phyloP scores from a whole-genome alignment of 257 asterid genomes.

The Leptodermis oblonga region DNA sequence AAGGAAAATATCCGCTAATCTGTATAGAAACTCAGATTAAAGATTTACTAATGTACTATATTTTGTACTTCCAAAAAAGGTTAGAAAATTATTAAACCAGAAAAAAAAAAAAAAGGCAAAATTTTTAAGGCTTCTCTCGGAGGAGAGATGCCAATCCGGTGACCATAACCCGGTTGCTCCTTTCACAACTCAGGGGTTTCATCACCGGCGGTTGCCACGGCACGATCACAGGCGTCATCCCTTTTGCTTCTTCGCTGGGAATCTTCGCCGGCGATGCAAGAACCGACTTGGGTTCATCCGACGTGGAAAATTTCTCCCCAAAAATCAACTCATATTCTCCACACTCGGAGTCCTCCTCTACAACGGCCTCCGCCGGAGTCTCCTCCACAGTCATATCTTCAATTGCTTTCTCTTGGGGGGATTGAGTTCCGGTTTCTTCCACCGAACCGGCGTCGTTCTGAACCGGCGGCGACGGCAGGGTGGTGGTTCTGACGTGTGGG shows the following conservation, averaged over 20 bases:
- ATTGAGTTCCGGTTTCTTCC: background rate
- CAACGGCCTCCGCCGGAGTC: conserved; percentile 18
- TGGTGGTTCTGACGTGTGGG: conserved; percentile 44
- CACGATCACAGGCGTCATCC: conserved; percentile 22
- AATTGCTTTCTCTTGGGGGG: background rate
- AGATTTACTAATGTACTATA: conserved; percentile 7
- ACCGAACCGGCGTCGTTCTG: conserved; percentile 17
- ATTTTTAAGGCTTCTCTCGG: conserved; percentile 49
- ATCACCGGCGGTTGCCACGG: conserved; percentile 83
- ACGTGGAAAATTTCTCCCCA: conserved; percentile 34
- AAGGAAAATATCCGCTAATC: conserved; percentile 17
- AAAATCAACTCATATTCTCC: conserved; percentile 68
- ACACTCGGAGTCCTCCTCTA: conserved; percentile 31
- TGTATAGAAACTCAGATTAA: conserved; percentile 23
- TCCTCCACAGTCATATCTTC: conserved; percentile 18
- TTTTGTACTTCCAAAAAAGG: conserved; percentile 21
- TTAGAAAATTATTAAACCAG: conserved; percentile 21
- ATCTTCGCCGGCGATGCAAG: conserved; percentile 29
- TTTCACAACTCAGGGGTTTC: conserved; percentile 54
- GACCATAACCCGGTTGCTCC: conserved; percentile 55
- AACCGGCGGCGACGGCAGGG: background rate
- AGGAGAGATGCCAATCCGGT: conserved; percentile 92
- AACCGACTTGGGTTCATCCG: conserved; percentile 20
- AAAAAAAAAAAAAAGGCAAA: conserved; percentile 28
- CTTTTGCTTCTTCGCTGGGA: conserved; percentile 27